Conservation (phyloP, 1,284 basidiomycete species). For the Pseudozyma hubeiensis region DNA sequence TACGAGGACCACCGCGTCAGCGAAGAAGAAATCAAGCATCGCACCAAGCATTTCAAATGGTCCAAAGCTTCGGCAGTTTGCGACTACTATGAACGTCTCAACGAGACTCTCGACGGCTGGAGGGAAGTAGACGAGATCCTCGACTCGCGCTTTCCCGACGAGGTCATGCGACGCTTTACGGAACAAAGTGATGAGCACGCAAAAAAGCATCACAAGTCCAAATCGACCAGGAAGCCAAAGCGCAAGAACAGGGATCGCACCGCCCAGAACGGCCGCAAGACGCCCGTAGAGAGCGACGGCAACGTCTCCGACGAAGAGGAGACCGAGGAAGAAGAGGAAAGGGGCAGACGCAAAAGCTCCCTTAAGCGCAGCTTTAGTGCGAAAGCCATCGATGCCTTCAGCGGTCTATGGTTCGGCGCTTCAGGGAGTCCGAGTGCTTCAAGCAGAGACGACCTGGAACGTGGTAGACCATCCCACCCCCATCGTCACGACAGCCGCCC, state of each 20-base stretch:
- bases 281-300: slow-evolving; percentile 44
- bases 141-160: slow-evolving; percentile 64
- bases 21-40: slow-evolving; percentile 52
- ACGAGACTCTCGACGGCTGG: slow-evolving; percentile 64
- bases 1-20: slow-evolving; percentile 56
- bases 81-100: slow-evolving; percentile 61
- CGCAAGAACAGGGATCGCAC: slow-evolving; percentile 18
- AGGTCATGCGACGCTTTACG: slow-evolving; percentile 64
- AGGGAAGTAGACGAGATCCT: slow-evolving; percentile 66
- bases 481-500: slow-evolving; percentile 5
- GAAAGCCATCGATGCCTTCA: slow-evolving; percentile 50
- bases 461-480: slow-evolving; percentile 8
- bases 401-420: slow-evolving; percentile 54
- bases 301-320: slow-evolving; percentile 56
- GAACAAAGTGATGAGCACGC: slow-evolving; percentile 17
- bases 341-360: slow-evolving; percentile 12
- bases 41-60: slow-evolving; percentile 34
- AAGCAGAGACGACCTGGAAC: slow-evolving; percentile 32
- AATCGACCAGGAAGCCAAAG: slow-evolving; percentile 26
- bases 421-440: slow-evolving; percentile 27
- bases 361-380: slow-evolving; percentile 55
- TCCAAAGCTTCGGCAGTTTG: slow-evolving; percentile 46
- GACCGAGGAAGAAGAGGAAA: slow-evolving; percentile 50
- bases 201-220: slow-evolving; percentile 21
- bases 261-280: slow-evolving; percentile 12